These are phyloP conservation scores for Gastroboletus turbinatus DNA, from an alignment of 1,284 basidiomycete genomes.

Conservation along the genomic window DNA sequence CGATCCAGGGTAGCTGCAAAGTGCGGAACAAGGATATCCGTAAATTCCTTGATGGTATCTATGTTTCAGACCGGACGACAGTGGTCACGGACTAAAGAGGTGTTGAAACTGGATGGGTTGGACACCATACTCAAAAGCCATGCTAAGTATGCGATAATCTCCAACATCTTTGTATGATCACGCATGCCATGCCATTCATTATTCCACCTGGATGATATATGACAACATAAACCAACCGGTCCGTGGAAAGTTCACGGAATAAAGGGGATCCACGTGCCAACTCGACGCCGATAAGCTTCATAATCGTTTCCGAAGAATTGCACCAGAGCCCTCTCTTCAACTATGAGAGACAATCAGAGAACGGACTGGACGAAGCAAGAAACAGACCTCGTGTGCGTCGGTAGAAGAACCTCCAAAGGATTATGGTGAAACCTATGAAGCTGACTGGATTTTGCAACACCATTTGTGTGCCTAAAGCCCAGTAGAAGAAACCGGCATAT, in stretches of 20 bases:
- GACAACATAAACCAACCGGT: not conserved
- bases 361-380: not conserved
- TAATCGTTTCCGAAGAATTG: constrained; percentile 86
- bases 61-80: constrained; percentile 84
- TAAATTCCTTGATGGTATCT: constrained; percentile 92
- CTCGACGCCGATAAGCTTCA: constrained; percentile 61
- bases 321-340: constrained; percentile 71
- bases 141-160: constrained; percentile 25
- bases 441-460: constrained; percentile 85
- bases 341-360: constrained; percentile 39
- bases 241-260: constrained; percentile 46
- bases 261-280: constrained; percentile 76
- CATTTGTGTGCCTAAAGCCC: constrained; percentile 95
- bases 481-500: constrained; percentile 97
- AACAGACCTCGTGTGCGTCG: constrained; percentile 74
- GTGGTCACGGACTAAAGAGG: constrained; percentile 47
- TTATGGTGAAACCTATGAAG: constrained; percentile 58
- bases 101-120: constrained; percentile 8
- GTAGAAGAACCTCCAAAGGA: constrained; percentile 89
- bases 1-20: constrained; percentile 91
- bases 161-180: constrained; percentile 30
- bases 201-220: constrained; percentile 1
- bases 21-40: constrained; percentile 99
- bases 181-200: constrained; percentile 24
- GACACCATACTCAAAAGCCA: constrained; percentile 13